A percentile compares a stretch with the other conserved stretches of the same genome.
Evolutionary conservation across 768 basidiomycete genomes (phyloP).

Genomic region (Nevesoporus exiguus): DNA sequence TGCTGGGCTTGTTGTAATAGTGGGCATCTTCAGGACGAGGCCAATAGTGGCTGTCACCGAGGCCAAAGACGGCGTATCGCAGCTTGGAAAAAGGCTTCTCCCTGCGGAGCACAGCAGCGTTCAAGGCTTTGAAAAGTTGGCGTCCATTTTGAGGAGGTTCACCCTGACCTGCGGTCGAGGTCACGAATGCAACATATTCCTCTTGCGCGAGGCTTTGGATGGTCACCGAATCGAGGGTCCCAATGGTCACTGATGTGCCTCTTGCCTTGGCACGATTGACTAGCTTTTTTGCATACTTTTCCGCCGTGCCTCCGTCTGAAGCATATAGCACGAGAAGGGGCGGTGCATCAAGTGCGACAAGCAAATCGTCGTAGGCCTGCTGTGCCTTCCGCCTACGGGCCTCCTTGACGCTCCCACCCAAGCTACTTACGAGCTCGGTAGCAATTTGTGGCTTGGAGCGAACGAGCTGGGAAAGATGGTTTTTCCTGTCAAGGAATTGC

Average conservation of each 20-base stretch:
- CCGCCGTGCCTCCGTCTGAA: slow-evolving; percentile 92
- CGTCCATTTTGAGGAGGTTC: slow-evolving; percentile 97
- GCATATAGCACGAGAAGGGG: slow-evolving; percentile 90
- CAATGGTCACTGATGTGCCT: slow-evolving; percentile 71
- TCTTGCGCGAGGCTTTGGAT: slow-evolving; percentile 74
- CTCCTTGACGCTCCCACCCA: slow-evolving; percentile 81
- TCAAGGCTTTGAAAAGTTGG: slow-evolving; percentile 81
- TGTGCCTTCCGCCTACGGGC: slow-evolving; percentile 79
- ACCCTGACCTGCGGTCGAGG: slow-evolving; percentile 94
- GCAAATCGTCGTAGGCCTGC: slow-evolving; percentile 78
- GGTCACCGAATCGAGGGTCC: slow-evolving; percentile 77
- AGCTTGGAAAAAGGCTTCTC: slow-evolving; percentile 61
- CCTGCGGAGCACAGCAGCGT: slow-evolving; percentile 49
- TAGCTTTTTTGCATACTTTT: slow-evolving; percentile 91
- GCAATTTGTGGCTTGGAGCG: slow-evolving; percentile 79
- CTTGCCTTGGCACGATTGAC: slow-evolving; percentile 78
- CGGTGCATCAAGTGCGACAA: slow-evolving; percentile 83
- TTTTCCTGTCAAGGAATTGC: slow-evolving; percentile 93
- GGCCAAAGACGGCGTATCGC: slow-evolving; percentile 82
- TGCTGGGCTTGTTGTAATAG: slow-evolving; percentile 96
- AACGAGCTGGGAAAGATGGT: slow-evolving; percentile 92
- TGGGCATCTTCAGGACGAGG: slow-evolving; percentile 94
- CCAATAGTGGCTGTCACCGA: slow-evolving; percentile 99
- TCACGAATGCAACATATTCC: slow-evolving; percentile 77
- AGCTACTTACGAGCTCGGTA: slow-evolving; percentile 73